These are phyloP conservation scores for Pezicula carpinea DNA, from an alignment of 2,329 filamentous ascomycete species.

Conservation along the genomic window DNA sequence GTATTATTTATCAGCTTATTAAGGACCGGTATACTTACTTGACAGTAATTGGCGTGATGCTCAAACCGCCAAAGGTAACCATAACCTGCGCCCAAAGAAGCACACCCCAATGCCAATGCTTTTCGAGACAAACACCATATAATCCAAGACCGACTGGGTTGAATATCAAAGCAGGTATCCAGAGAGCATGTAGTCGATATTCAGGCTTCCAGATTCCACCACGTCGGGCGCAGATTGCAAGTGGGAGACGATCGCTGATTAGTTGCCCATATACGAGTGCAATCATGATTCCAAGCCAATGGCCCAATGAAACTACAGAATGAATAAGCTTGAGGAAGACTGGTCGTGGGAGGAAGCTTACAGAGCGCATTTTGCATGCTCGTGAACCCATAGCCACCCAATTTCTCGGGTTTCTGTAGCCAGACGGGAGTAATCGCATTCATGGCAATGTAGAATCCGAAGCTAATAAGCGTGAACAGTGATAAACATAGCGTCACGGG, in stretches of 20 bases:
- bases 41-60: slow-evolving; percentile 8
- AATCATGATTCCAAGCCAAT: slow-evolving; percentile 5
- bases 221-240: slow-evolving; percentile 4
- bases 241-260: slow-evolving; percentile 5
- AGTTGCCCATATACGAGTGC: slow-evolving; percentile 3
- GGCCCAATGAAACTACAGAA: not conserved
- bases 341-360: not conserved
- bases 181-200: slow-evolving; percentile 31
- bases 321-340: not conserved
- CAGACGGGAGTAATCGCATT: slow-evolving; percentile 4
- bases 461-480: slow-evolving; percentile 3
- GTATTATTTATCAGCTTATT: not conserved
- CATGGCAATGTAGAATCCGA: slow-evolving; percentile 5
- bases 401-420: slow-evolving; percentile 2
- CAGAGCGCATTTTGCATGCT: slow-evolving; percentile 4
- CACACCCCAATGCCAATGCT: slow-evolving; percentile 35
- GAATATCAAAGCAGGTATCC: slow-evolving; percentile 27
- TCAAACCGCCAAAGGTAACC: slow-evolving; percentile 29
- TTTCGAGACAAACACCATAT: slow-evolving; percentile 35
- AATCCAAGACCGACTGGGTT: slow-evolving; percentile 31
- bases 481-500: slow-evolving; percentile 1
- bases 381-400: slow-evolving; percentile 7
- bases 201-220: slow-evolving; percentile 34
- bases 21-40: slow-evolving; percentile 4
- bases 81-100: slow-evolving; percentile 36